Evolutionary conservation across 495 filamentous ascomycete genomes (phyloP).

Genomic region (Sphaerosporella brunnea): DNA sequence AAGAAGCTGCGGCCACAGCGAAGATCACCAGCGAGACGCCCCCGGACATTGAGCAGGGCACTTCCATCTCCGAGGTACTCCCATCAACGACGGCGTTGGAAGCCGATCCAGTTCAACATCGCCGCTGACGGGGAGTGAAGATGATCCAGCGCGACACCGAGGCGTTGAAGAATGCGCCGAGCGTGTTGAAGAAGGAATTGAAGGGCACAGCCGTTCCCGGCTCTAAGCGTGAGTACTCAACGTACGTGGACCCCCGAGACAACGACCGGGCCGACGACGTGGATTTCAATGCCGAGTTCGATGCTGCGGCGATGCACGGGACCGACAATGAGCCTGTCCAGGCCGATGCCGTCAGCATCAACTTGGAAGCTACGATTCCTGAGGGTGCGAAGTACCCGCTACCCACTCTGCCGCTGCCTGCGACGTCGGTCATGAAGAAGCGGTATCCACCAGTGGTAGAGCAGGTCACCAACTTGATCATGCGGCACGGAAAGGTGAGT

Average conservation of each 20-base stretch:
- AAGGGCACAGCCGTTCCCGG: conserved; percentile 15
- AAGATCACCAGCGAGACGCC: conserved; percentile 36
- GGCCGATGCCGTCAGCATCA: conserved; percentile 4
- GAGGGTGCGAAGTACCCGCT: conserved; percentile 56
- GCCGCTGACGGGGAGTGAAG: conserved; percentile 27
- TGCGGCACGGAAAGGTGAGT: conserved; percentile 66
- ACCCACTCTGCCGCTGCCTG: conserved; percentile 46
- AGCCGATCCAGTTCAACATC: background rate
- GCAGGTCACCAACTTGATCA: conserved; percentile 77
- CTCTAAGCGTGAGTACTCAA: conserved; percentile 18
- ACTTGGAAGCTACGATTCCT: conserved; percentile 21
- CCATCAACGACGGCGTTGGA: no score
- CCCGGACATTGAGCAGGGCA: conserved; percentile 45
- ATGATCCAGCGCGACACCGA: conserved; percentile 47
- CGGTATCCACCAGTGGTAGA: conserved; percentile 66
- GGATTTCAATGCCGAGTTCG: conserved; percentile 13
- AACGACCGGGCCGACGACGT: background rate
- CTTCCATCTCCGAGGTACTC: conserved; percentile 46
- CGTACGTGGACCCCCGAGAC: background rate
- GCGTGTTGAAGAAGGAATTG: conserved; percentile 48
- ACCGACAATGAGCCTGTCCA: conserved; percentile 14
- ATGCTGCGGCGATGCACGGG: conserved; percentile 15
- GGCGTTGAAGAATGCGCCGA: conserved; percentile 44
- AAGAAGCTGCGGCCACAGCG: conserved; percentile 43
- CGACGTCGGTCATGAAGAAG: conserved; percentile 45